Evolutionary conservation across 139 green algal species (phyloP).

Genomic region (Gonium pectorale): DNA sequence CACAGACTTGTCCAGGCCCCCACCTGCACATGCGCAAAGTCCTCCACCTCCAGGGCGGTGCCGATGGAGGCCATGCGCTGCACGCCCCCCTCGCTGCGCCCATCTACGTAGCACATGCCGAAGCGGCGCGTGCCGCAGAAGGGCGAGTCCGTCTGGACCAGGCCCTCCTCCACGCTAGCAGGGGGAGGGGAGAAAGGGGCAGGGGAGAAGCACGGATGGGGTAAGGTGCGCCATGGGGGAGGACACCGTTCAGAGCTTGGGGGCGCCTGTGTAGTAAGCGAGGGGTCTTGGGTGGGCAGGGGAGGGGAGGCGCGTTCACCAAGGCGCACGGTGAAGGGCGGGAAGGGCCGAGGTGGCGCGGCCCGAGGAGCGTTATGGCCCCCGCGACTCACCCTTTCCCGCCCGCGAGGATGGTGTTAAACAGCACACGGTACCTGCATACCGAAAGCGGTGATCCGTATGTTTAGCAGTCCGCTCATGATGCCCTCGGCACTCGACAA

Average conservation of each 20-base stretch:
- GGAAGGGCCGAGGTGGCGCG: no score
- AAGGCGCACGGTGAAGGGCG: no score
- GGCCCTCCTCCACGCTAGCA: conserved; percentile 68
- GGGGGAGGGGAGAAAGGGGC: background rate
- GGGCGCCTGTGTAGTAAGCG: no score
- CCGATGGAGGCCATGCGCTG: conserved; percentile 53
- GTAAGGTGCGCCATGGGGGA: no score
- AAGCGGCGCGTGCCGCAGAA: conserved; percentile 64
- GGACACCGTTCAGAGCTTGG: no score
- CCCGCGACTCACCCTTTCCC: conserved; percentile 46
- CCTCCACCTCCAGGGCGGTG: conserved; percentile 66
- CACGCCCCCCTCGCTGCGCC: background rate
- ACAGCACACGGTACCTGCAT: conserved; percentile 68
- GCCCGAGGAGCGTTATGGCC: background rate
- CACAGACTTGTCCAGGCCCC: no score
- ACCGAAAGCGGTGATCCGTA: no score
- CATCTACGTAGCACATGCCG: conserved; percentile 71
- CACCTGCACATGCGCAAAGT: conserved; percentile 58
- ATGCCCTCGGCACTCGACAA: no score
- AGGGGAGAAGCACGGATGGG: background rate
- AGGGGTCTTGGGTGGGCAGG: no score
- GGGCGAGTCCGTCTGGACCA: conserved; percentile 72
- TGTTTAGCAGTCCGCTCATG: no score
- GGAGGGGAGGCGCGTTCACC: background rate
- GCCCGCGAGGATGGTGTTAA: conserved; percentile 65